Evolutionary conservation across 345 rosid genomes (phyloP).

Genomic region (Eucalyptus lansdowneana): DNA sequence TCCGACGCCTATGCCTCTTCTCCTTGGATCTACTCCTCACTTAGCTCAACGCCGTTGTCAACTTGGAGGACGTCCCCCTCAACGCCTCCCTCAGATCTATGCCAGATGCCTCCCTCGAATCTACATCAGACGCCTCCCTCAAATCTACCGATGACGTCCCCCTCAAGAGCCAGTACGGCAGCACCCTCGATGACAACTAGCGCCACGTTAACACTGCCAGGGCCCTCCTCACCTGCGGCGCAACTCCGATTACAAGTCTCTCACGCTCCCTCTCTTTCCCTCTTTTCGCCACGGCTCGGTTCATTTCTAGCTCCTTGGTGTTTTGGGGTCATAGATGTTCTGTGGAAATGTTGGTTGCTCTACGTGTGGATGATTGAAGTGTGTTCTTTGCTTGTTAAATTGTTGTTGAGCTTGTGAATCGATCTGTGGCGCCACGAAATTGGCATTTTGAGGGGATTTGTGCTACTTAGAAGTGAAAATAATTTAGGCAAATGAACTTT

Average conservation of each 20-base stretch:
- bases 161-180: constrained; percentile 81
- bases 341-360: background rate
- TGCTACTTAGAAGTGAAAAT: background rate
- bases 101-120: too few relatives aligned
- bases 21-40: too few relatives aligned
- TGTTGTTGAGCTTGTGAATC: background rate
- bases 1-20: too few relatives aligned
- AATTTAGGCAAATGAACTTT: too few relatives aligned
- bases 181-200: constrained; percentile 93
- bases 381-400: background rate
- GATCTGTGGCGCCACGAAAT: background rate
- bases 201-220: constrained; percentile 89
- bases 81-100: rapidly evolving
- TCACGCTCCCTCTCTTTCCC: background rate
- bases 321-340: background rate
- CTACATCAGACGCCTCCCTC: too few relatives aligned
- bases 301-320: too few relatives aligned
- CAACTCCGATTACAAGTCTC: constrained; percentile 69
- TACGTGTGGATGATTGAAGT: background rate
- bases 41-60: rapidly evolving
- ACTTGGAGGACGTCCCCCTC: too few relatives aligned
- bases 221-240: constrained; percentile 58
- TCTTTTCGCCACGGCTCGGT: background rate
- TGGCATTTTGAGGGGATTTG: background rate
- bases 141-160: too few relatives aligned